Evolutionary conservation across 78 protist species (phyloP).

Genomic region (Emiliania huxleyi): DNA sequence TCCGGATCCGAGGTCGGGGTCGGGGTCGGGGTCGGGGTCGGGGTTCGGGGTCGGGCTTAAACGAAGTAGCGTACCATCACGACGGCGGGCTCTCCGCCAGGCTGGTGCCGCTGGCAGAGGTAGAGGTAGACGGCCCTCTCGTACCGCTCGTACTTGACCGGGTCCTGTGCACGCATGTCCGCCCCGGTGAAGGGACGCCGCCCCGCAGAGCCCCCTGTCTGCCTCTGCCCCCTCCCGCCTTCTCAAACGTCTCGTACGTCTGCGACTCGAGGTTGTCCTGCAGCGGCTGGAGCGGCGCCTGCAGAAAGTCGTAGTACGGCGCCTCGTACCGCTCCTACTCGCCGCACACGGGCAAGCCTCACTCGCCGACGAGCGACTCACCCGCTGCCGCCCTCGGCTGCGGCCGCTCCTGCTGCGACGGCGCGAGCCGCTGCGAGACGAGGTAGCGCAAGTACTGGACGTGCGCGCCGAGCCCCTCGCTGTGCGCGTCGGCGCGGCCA

Average conservation of each 20-base stretch:
- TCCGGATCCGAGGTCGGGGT: no score
- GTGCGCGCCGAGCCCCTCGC: neutral
- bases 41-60: no score
- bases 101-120: neutral
- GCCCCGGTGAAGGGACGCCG: no score
- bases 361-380: no score
- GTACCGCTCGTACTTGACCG: slow-evolving; percentile 81
- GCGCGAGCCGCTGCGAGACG: neutral
- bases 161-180: neutral
- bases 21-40: no score
- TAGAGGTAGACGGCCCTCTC: neutral
- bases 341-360: no score
- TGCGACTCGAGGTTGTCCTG: slow-evolving; percentile 88
- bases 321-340: no score
- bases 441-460: slow-evolving; percentile 17
- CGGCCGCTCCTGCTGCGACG: neutral
- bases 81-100: slow-evolving; percentile 33
- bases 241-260: slow-evolving; percentile 94
- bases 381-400: no score
- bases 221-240: no score
- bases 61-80: no score
- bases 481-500: neutral
- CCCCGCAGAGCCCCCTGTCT: no score
- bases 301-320: no score
- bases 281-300: slow-evolving; percentile 85